These are phyloP conservation scores for Polygonum maritimum DNA, from an alignment of 148 eudicot species.

Conservation along the genomic window DNA sequence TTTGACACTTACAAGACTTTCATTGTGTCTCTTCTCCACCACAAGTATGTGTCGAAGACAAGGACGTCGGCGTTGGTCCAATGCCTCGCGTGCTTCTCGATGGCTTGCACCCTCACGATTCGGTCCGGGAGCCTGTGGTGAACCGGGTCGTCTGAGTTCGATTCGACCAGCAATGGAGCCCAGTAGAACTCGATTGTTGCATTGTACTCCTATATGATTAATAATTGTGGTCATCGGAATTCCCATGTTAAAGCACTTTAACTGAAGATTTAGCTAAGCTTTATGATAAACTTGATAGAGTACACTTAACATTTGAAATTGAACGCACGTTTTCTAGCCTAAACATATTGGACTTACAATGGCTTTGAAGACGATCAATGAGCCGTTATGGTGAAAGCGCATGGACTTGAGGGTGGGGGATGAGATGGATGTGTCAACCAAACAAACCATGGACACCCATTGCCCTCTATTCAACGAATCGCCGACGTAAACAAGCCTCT, in stretches of 20 bases:
- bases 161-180: slow-evolving; percentile 85
- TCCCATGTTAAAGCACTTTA: too few species aligned
- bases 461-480: slow-evolving; percentile 80
- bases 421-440: slow-evolving; percentile 38
- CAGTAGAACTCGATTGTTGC: slow-evolving; percentile 81
- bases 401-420: slow-evolving; percentile 37
- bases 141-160: slow-evolving; percentile 70
- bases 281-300: background rate
- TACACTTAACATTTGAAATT: background rate
- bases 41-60: slow-evolving; percentile 66
- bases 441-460: slow-evolving; percentile 85
- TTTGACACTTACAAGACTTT: slow-evolving; percentile 29
- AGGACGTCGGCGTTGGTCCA: slow-evolving; percentile 84
- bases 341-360: slow-evolving; percentile 29
- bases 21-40: slow-evolving; percentile 77
- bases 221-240: too few species aligned
- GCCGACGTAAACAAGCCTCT: slow-evolving; percentile 70
- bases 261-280: background rate
- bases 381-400: slow-evolving; percentile 32
- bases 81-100: slow-evolving; percentile 74
- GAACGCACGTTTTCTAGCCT: background rate
- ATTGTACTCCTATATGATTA: slow-evolving; percentile 55
- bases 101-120: slow-evolving; percentile 53
- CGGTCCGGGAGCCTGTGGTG: slow-evolving; percentile 55
- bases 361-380: slow-evolving; percentile 55